Conservation (phyloP, 2,329 filamentous ascomycete species). For the Epichloe festucae region DNA sequence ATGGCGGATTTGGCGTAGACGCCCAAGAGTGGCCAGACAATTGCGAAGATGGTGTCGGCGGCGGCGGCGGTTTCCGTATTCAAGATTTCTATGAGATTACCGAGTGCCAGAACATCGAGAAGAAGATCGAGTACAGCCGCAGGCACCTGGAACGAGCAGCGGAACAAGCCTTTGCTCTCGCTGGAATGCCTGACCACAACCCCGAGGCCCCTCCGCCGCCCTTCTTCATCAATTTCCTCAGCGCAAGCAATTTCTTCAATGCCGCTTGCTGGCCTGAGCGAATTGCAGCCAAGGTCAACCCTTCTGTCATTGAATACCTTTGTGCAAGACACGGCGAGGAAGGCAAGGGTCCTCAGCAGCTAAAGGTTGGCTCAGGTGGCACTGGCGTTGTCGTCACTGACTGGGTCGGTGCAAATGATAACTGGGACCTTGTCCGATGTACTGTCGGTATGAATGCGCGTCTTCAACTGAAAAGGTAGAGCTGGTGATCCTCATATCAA, state of each 20-base stretch:
- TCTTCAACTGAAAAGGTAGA: constrained; percentile 34
- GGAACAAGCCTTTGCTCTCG: constrained; percentile 33
- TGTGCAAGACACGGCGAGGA: constrained; percentile 42
- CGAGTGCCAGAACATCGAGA: constrained; percentile 59
- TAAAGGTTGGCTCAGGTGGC: constrained; percentile 53
- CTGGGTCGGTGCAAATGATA: constrained; percentile 74
- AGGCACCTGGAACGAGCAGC: constrained; percentile 66
- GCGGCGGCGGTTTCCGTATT: constrained; percentile 63
- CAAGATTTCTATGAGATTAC: constrained; percentile 92
- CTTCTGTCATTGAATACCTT: constrained; percentile 52
- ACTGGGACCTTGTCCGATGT: constrained; percentile 83
- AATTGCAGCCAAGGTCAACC: constrained; percentile 80
- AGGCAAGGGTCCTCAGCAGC: constrained; percentile 34
- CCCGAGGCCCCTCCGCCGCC: constrained; percentile 33
- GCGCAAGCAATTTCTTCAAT: constrained; percentile 89
- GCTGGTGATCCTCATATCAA: not conserved
- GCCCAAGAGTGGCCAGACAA: constrained; percentile 74
- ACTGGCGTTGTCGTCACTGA: constrained; percentile 88
- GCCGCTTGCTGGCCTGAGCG: constrained; percentile 84
- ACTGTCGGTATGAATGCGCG: constrained; percentile 85
- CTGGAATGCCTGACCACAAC: constrained; percentile 19
- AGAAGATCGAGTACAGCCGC: constrained; percentile 63
- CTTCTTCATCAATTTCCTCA: constrained; percentile 83
- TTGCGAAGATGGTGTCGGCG: constrained; percentile 58
- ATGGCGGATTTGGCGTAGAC: constrained; percentile 45